Evolutionary conservation across 768 basidiomycete genomes (phyloP), one percentile per base, ranked within the genome.

Genomic region (Crassisporium funariophilum): DNA sequence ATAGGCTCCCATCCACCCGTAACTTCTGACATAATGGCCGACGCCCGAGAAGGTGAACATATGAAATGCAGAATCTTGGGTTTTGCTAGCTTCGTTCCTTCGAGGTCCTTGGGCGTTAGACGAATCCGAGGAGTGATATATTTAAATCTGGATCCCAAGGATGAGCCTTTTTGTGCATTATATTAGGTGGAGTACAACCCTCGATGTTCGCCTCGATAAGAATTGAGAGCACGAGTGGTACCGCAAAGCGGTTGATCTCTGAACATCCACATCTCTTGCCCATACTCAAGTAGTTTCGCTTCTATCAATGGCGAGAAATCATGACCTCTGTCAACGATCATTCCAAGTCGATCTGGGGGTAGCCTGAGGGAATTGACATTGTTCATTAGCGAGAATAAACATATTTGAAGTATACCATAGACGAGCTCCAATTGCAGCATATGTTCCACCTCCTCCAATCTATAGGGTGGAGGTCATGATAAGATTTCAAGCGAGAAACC

Each of bases 391-490:
- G 17, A 20, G 37, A 31, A 16, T 16, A 27, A 23, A 15, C 27
- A n/a, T 25, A 19, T 22, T 12, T 6, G 34, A 25, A 38, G 41
- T 57, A 46, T 48, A 87, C 88, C 90, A 95, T 61, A 94, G 81
- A 37, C 93, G 78, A 19, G 90, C 84, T 2, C 90, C 93, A 35
- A 95, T 75, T 33, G 76, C 70, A 42, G 88, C 88, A 64, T 88
- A 90, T 0, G 86, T 90, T 2, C 93, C 93, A 1, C 90, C 94
- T 0, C 93, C 93, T 19, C 93, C 93, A 53, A 95, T 92, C 83
- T 93, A 47, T 50, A n/a, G 21, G 27, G 23, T 41, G 16, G 25
- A 41, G 37, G 24, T 49, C 39, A 47, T 31, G 36, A 49, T 49
- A 27, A 38, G 27, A 16, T 25, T 2, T 19, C 23, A 41, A 27